Evolutionary conservation across 306 rosid genomes (phyloP).

Genomic region (Sindora glabra): DNA sequence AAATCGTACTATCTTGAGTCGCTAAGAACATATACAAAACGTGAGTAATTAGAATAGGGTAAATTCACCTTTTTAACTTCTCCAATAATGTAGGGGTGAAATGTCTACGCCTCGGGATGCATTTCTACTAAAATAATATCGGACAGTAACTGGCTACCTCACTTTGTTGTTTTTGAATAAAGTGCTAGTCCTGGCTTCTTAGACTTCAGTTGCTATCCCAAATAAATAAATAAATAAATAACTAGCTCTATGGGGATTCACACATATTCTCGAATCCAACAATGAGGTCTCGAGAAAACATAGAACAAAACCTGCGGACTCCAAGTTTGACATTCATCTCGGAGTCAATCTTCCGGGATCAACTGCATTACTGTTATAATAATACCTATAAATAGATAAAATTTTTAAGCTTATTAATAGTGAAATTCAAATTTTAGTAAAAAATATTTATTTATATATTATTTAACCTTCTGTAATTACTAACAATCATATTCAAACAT

Average conservation of each 20-base stretch:
- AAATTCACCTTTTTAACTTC: too few relatives aligned
- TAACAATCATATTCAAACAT: background rate
- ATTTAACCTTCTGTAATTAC: background rate
- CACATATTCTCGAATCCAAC: conserved; percentile 23
- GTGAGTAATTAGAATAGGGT: too few relatives aligned
- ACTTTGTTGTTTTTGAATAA: background rate
- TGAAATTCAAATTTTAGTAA: conserved; percentile 9
- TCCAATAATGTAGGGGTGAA: background rate
- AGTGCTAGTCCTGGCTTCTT: background rate
- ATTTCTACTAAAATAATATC: background rate
- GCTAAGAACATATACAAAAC: too few relatives aligned
- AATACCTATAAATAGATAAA: too few relatives aligned
- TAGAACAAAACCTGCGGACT: conserved; percentile 1
- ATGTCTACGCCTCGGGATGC: background rate
- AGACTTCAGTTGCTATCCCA: background rate
- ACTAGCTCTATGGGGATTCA: conserved; percentile 42
- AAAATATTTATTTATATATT: conserved; percentile 9
- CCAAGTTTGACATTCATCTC: too few relatives aligned
- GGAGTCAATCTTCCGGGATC: too few relatives aligned
- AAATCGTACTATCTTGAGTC: too few relatives aligned
- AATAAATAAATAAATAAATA: background rate
- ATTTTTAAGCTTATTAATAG: too few relatives aligned
- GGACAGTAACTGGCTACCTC: background rate
- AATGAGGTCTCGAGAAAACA: conserved; percentile 5
- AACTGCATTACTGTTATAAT: too few relatives aligned